These are phyloP conservation scores for Toxicodendron radicans DNA, from an alignment of 345 rosid genomes.

Conservation along the genomic window DNA sequence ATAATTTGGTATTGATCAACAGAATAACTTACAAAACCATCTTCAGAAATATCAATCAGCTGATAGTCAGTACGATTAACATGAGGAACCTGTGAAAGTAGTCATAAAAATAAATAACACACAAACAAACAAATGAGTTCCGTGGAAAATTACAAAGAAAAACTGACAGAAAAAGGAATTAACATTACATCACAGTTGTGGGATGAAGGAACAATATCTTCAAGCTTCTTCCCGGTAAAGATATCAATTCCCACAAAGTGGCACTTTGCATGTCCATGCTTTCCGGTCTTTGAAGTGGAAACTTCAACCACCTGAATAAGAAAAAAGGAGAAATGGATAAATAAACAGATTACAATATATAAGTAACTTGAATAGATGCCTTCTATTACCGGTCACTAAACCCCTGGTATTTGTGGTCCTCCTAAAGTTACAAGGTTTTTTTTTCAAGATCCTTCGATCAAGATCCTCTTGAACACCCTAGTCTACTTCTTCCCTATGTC, in stretches of 20 bases:
- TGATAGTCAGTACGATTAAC: slow-evolving; percentile 73
- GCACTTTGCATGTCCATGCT: slow-evolving; percentile 82
- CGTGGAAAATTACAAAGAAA: neutral
- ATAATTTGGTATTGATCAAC: neutral
- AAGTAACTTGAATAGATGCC: slow-evolving; percentile 3
- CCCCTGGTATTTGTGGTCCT: neutral
- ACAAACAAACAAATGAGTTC: slow-evolving; percentile 11
- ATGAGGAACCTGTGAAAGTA: slow-evolving; percentile 58
- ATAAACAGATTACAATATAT: neutral
- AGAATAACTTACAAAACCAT: slow-evolving; percentile 67
- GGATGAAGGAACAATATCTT: slow-evolving; percentile 76
- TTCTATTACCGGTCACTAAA: too few species aligned
- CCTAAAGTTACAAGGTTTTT: neutral
- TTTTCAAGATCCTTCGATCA: neutral
- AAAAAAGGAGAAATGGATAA: neutral
- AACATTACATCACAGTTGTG: slow-evolving; percentile 67
- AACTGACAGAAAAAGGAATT: neutral
- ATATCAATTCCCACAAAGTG: slow-evolving; percentile 78
- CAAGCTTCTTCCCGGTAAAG: slow-evolving; percentile 69
- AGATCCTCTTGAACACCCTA: neutral
- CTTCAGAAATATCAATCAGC: slow-evolving; percentile 74
- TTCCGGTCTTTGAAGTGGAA: slow-evolving; percentile 77
- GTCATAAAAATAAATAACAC: neutral
- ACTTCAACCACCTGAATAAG: slow-evolving; percentile 66
- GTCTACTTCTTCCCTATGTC: neutral